Evolutionary conservation across 768 basidiomycete genomes (phyloP).

Genomic region (Pisolithus albus): DNA sequence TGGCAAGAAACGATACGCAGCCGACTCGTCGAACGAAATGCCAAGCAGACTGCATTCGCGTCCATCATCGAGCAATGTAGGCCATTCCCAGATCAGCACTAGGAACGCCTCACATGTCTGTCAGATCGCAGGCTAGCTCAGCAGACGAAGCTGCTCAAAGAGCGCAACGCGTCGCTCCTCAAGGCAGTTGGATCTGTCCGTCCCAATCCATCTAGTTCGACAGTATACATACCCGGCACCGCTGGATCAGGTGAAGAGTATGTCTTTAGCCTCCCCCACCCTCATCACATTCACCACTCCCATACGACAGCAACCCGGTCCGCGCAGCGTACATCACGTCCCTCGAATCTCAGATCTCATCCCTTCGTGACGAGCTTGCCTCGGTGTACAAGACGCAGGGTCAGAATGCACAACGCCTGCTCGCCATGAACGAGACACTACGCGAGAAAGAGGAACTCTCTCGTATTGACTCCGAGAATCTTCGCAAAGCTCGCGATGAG

Average conservation of each 20-base stretch:
- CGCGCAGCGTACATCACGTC: slow-evolving; percentile 85
- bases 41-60: slow-evolving; percentile 71
- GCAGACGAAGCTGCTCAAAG: slow-evolving; percentile 86
- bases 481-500: slow-evolving; percentile 74
- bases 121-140: slow-evolving; percentile 88
- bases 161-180: slow-evolving; percentile 84
- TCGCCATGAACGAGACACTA: slow-evolving; percentile 92
- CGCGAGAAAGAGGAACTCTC: slow-evolving; percentile 89
- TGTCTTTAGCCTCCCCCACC: slow-evolving; percentile 17
- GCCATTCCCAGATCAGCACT: slow-evolving; percentile 21
- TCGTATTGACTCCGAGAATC: slow-evolving; percentile 71
- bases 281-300: slow-evolving; percentile 1
- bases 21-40: slow-evolving; percentile 78
- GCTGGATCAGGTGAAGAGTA: slow-evolving; percentile 58
- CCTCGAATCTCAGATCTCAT: slow-evolving; percentile 89
- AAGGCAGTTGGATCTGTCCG: slow-evolving; percentile 76
- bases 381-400: slow-evolving; percentile 95
- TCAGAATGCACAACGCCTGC: slow-evolving; percentile 87
- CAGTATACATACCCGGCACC: slow-evolving; percentile 52
- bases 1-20: slow-evolving; percentile 81
- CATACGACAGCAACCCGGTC: slow-evolving; percentile 61
- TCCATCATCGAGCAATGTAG: slow-evolving; percentile 90
- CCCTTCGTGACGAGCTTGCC: slow-evolving; percentile 85
- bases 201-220: slow-evolving; percentile 52
- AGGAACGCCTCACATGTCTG: slow-evolving; percentile 1